Conservation (phyloP, 2,329 filamentous ascomycete genomes). For the Hymenoscyphus scutula region DNA sequence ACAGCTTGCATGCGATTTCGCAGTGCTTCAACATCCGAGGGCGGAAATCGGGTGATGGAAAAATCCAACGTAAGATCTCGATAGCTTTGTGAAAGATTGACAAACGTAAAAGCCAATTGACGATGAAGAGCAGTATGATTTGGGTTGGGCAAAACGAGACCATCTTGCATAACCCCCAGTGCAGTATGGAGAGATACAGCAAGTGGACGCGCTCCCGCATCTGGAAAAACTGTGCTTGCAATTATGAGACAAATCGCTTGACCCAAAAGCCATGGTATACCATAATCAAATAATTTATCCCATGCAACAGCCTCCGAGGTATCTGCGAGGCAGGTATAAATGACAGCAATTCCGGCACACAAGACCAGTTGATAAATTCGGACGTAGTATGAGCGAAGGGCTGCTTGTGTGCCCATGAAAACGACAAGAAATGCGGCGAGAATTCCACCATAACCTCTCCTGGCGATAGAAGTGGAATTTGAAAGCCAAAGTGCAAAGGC, state of each 20-base stretch:
- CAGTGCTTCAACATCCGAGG: conserved; percentile 48
- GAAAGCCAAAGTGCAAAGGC: conserved; percentile 53
- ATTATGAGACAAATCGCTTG: conserved; percentile 52
- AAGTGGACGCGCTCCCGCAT: conserved; percentile 53
- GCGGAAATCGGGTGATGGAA: conserved; percentile 52
- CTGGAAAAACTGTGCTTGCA: conserved; percentile 49
- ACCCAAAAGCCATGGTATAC: conserved; percentile 54
- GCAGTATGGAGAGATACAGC: conserved; percentile 48
- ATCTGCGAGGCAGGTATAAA: conserved; percentile 52
- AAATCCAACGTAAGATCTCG: conserved; percentile 56
- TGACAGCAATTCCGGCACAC: conserved; percentile 54
- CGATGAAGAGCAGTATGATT: conserved; percentile 41
- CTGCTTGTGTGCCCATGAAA: conserved; percentile 52
- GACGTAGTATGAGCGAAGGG: conserved; percentile 54
- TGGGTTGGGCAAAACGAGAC: conserved; percentile 40
- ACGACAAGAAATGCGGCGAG: conserved; percentile 54
- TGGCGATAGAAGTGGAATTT: conserved; percentile 46
- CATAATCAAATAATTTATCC: conserved; percentile 51
- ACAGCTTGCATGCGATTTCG: conserved; percentile 56
- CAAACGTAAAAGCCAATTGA: conserved; percentile 50
- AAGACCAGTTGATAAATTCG: conserved; percentile 55
- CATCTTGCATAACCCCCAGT: conserved; percentile 46
- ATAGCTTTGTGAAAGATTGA: conserved; percentile 54
- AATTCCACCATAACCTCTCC: conserved; percentile 51
- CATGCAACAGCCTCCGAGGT: conserved; percentile 47